Base-by-base conservation (phyloP, 2,329 filamentous ascomycete genomes). In the Arthrobotrys sinensis region DNA sequence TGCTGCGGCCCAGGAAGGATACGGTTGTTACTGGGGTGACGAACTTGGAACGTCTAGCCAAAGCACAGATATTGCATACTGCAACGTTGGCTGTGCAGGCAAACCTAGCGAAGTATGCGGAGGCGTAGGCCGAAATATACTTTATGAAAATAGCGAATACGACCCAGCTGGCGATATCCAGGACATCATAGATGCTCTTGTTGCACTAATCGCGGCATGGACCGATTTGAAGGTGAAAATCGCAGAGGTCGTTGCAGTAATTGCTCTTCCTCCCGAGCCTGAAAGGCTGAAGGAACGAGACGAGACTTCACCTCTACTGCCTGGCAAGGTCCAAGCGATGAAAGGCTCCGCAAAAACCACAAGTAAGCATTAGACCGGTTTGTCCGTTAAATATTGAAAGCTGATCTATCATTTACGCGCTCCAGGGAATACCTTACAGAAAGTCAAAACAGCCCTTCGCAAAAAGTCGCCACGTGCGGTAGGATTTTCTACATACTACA, bases 11-110 rank as follows among this genome's bases (percentile, higher is more conserved):
- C 66, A 70, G 28, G 66, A 53, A 14, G 66, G 66, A 1, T 50
- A 48, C 14, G 60, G 52, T 14, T 70, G 66, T 19, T 70, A 70
- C n/a, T 70, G 66, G 66, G 66, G 53, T 10, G 53, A 70, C 34
- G 62, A 60, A n/a, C 38, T 60, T 6, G 5, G 14, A n/a, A 19
- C 21, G 11, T 21, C 11, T n/a, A 7, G 40, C 60, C 46, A 21
- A 64, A 19, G 11, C 7, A 16, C 16, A n/a, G n/a, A 55, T n/a
- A 60, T 52, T n/a, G 65, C 60, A 69, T 69, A 52, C 21, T 69
- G 65, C 14, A 19, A 69, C 8, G 60, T 60, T 8, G 65, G 46
- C 10, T 69, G 65, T 43, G 60, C 48, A 16, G 65, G 65, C 32
- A 69, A 69, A 50, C 50, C 46, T 8, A 46, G 36, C 11, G 65